phyloP scores from a whole-genome alignment of 805 yeast species.

The Kazachstania viticola region DNA sequence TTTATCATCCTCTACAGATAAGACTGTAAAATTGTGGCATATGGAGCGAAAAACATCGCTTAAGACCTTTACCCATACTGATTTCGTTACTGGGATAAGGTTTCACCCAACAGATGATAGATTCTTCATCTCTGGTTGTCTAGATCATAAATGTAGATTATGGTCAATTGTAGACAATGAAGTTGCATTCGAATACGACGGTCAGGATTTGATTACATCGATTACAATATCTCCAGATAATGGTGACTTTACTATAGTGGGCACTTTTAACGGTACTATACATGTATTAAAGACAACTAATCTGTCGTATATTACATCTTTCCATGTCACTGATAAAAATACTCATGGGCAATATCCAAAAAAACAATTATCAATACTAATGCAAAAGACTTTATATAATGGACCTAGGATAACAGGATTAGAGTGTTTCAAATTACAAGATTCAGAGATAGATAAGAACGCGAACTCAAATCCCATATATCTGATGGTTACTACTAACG shows the following conservation, averaged over 20 bases:
- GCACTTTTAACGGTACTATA: slow-evolving; percentile 68
- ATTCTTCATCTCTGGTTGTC: slow-evolving; percentile 71
- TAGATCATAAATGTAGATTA: slow-evolving; percentile 63
- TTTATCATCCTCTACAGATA: slow-evolving; percentile 73
- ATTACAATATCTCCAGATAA: slow-evolving; percentile 58
- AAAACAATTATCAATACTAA: background rate
- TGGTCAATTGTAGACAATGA: slow-evolving; percentile 75
- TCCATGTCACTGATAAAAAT: slow-evolving; percentile 36
- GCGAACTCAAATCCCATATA: no score
- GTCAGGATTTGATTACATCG: slow-evolving; percentile 63
- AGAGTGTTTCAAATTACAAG: slow-evolving; percentile 31
- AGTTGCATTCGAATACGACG: slow-evolving; percentile 48
- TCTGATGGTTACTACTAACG: slow-evolving; percentile 67
- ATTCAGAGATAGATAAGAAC: slow-evolving; percentile 23
- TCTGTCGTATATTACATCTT: slow-evolving; percentile 34
- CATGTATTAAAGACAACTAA: slow-evolving; percentile 52
- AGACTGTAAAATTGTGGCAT: slow-evolving; percentile 78
- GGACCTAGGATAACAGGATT: slow-evolving; percentile 70
- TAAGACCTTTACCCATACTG: slow-evolving; percentile 58
- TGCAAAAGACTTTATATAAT: slow-evolving; percentile 5
- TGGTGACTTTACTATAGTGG: slow-evolving; percentile 47
- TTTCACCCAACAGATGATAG: slow-evolving; percentile 84
- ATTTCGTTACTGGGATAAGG: slow-evolving; percentile 67
- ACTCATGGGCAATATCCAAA: slow-evolving; percentile 7
- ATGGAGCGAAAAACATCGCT: slow-evolving; percentile 53